A percentile compares a stretch with the other conserved stretches of the same genome.
Evolutionary conservation across 176 grass and related monocot genomes (phyloP).

Genomic region (Alopecurus myosuroides): DNA sequence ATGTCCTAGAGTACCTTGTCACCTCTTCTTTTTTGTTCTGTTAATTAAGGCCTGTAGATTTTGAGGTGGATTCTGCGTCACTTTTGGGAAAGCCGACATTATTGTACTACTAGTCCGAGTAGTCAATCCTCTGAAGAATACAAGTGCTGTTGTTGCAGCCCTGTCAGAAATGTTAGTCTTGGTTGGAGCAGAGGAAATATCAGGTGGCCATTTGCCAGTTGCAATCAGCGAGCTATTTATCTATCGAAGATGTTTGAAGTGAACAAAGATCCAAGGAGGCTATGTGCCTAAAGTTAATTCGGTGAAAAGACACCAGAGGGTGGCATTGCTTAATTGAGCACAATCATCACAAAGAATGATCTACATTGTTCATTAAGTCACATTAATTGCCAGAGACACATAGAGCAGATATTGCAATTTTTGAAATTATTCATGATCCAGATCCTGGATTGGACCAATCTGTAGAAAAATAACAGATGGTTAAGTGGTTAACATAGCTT

Average conservation of each 20-base stretch:
- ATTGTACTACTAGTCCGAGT: not conserved
- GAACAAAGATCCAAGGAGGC: not conserved
- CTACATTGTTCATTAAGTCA: not conserved
- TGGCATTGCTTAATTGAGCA: not conserved
- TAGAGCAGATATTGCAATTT: not conserved
- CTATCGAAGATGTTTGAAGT: not conserved
- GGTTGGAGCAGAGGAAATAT: not conserved
- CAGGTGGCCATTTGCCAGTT: not conserved
- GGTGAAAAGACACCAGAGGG: not conserved
- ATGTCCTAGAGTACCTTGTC: conserved; percentile 9
- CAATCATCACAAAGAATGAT: not conserved
- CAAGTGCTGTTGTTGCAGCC: not conserved
- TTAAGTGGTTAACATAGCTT: not conserved
- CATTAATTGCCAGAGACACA: not conserved
- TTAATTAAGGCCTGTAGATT: conserved; percentile 12
- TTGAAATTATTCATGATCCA: conserved; percentile 4
- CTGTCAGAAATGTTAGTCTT: not conserved
- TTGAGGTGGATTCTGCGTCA: not conserved
- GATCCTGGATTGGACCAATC: not conserved
- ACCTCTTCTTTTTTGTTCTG: conserved; percentile 15
- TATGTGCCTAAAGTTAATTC: conserved; percentile 15
- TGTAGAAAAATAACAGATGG: not conserved
- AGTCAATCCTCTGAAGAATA: not conserved
- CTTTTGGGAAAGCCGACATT: not conserved
- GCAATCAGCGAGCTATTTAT: not conserved